Conservation (phyloP, 768 basidiomycete species). For the Leucosporidium creatinivorum region DNA sequence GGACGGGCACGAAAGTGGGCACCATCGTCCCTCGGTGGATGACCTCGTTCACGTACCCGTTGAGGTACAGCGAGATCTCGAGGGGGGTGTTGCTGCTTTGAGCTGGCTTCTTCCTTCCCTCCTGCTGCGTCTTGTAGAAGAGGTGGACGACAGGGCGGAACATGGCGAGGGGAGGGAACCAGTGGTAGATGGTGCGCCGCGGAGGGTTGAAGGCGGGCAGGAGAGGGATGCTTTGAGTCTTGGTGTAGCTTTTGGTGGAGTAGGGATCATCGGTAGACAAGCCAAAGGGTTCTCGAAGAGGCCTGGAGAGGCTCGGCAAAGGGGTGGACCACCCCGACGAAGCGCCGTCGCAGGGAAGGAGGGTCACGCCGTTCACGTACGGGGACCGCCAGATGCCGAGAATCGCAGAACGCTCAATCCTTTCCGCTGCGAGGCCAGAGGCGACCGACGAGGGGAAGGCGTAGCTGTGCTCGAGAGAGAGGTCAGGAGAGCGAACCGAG, state of each 20-base stretch:
- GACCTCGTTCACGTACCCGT: not conserved
- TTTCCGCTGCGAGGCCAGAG: conserved; percentile 3
- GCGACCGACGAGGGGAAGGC: conserved; percentile 17
- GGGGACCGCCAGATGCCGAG: conserved; percentile 22
- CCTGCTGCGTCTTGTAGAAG: not conserved
- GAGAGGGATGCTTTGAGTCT: conserved; percentile 6
- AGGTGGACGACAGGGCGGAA: conserved; percentile 2
- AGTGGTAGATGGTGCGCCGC: not conserved
- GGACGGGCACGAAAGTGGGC: conserved; percentile 30
- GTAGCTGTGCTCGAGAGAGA: conserved; percentile 1
- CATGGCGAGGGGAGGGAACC: conserved; percentile 11
- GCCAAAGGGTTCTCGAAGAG: not conserved
- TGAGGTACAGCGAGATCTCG: conserved; percentile 21
- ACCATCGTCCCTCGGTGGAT: conserved; percentile 31
- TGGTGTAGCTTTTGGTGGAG: not conserved
- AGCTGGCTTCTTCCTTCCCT: not conserved
- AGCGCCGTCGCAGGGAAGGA: conserved; percentile 7
- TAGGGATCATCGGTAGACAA: not conserved
- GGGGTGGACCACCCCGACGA: not conserved
- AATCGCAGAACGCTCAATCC: not conserved
- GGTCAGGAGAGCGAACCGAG: too few relatives aligned
- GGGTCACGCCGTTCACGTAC: conserved; percentile 2
- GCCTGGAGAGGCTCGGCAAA: not conserved
- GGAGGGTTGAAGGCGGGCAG: conserved; percentile 21
- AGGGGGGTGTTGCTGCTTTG: not conserved